These are phyloP conservation scores for Tetrastigma voinierianum DNA, from an alignment of 164 flowering plant genomes.

Conservation along the genomic window DNA sequence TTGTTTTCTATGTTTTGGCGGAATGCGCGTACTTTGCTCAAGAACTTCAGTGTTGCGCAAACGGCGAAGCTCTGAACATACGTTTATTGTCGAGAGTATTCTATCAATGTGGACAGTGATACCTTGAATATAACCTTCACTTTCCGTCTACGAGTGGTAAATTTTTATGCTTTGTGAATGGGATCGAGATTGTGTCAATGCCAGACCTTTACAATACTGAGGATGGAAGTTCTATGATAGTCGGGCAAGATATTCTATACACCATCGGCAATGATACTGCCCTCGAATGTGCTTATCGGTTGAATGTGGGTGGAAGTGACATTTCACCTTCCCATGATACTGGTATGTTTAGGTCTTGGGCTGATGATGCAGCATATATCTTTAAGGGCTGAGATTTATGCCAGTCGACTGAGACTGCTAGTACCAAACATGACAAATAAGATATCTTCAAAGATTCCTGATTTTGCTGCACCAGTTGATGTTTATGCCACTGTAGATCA, in stretches of 20 bases:
- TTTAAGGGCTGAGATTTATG: too few species aligned
- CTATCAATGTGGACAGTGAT: slow-evolving; percentile 43
- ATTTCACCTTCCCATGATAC: slow-evolving; percentile 59
- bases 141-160: slow-evolving; percentile 40
- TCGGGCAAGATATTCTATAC: slow-evolving; percentile 34
- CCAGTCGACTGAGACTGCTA: slow-evolving; percentile 30
- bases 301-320: slow-evolving; percentile 83
- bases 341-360: slow-evolving; percentile 63
- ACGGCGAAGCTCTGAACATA: slow-evolving; percentile 63
- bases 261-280: slow-evolving; percentile 53
- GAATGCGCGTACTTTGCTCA: slow-evolving; percentile 55
- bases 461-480: slow-evolving; percentile 59
- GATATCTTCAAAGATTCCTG: slow-evolving; percentile 38
- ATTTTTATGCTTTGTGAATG: slow-evolving; percentile 87
- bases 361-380: slow-evolving; percentile 57
- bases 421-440: slow-evolving; percentile 31
- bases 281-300: slow-evolving; percentile 62
- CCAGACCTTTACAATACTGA: slow-evolving; percentile 58
- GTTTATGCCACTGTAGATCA: slow-evolving; percentile 68
- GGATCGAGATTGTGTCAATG: slow-evolving; percentile 83
- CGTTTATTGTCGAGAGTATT: slow-evolving; percentile 62
- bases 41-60: slow-evolving; percentile 70
- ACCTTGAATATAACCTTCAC: slow-evolving; percentile 54
- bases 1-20: slow-evolving; percentile 53
- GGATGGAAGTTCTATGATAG: slow-evolving; percentile 25